Evolutionary conservation across 2,329 filamentous ascomycete genomes (phyloP), one percentile per base, ranked within the genome.

Genomic region (Plenodomus lindquistii): DNA sequence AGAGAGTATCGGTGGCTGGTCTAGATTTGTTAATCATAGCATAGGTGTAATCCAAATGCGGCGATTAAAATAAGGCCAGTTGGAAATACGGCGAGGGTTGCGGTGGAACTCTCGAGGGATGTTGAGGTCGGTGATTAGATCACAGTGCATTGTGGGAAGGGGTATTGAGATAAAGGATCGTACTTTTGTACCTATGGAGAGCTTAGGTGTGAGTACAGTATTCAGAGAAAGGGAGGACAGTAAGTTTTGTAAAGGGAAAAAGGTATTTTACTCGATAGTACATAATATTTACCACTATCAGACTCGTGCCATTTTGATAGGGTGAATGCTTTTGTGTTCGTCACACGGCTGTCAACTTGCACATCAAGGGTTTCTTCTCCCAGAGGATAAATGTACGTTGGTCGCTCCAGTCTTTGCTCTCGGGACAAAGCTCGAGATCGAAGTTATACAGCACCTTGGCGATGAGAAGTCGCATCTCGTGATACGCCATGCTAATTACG

Each of bases 391-490:
- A 76, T 0, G 59, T 62, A 4, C 58, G 42, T 53, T 76, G 74
- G 1, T 69, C 50, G 2, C 18, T 46, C 69, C 65, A 69, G 15
- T 64, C 40, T 7, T 57, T 46, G 47, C 66, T 69, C 42, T 73
- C 69, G 0, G 63, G 48, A 10, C 52, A 60, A 2, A 76, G 62
- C 19, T 70, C 59, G 2, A 76, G 38, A 34, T 77, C 74, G 27
- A 75, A 76, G 24, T 67, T 57, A 46, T 63, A 73, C 3, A 75
- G 41, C 0, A 74, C 42, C 17, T 70, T 73, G 5, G 71, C 54
- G 3, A 73, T 52, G n/a, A 77, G 67, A 1, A 75, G 59, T 2
- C 74, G 74, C 65, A 76, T 73, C 52, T 76, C 74, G 18, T 76
- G 66, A 38, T 66, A 66, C 11, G 69, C 70, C 57, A 73, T 57